A percentile compares a stretch with the other conserved stretches of the same genome.
These are phyloP conservation scores for Botrytis hyacinthi DNA, from an alignment of 2,329 filamentous ascomycete genomes.

Conservation along the genomic window DNA sequence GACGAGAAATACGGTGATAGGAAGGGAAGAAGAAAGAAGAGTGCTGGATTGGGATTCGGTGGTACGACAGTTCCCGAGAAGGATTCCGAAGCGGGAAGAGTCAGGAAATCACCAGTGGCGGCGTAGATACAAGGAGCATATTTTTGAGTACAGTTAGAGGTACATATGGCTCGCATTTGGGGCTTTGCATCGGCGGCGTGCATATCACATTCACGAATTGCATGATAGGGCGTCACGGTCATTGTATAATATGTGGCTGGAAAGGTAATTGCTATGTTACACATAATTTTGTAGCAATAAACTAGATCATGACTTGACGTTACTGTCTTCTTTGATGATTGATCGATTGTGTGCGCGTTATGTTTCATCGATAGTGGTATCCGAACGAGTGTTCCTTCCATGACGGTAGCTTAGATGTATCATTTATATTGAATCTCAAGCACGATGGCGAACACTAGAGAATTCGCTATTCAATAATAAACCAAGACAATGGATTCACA, in stretches of 20 bases:
- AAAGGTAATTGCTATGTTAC: neutral
- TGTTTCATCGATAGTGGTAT: neutral
- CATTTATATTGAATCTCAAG: neutral
- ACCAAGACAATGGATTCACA: neutral
- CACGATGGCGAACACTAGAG: too few relatives aligned
- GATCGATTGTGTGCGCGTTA: too few relatives aligned
- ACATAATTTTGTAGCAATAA: conserved; percentile 10
- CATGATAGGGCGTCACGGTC: conserved; percentile 7
- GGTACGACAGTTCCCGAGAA: conserved; percentile 34
- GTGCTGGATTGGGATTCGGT: conserved; percentile 58
- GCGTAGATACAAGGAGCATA: neutral
- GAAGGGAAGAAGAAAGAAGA: conserved; percentile 61
- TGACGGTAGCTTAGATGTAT: neutral
- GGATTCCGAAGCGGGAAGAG: conserved; percentile 37
- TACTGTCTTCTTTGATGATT: neutral
- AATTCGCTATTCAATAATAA: neutral
- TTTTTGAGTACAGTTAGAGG: neutral
- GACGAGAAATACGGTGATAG: conserved; percentile 92
- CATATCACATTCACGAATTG: conserved; percentile 2
- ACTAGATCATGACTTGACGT: neutral
- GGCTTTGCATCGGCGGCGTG: conserved; percentile 5
- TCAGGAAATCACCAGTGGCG: conserved; percentile 34
- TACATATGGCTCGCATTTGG: conserved; percentile 17
- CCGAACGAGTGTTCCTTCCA: neutral
- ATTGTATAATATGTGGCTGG: conserved; percentile 6